Percentiles rank a stretch among this genome's conserved stretches.
These are phyloP conservation scores for Lachnellula cervina DNA, from an alignment of 2,329 filamentous ascomycete genomes.

Conservation along the genomic window DNA sequence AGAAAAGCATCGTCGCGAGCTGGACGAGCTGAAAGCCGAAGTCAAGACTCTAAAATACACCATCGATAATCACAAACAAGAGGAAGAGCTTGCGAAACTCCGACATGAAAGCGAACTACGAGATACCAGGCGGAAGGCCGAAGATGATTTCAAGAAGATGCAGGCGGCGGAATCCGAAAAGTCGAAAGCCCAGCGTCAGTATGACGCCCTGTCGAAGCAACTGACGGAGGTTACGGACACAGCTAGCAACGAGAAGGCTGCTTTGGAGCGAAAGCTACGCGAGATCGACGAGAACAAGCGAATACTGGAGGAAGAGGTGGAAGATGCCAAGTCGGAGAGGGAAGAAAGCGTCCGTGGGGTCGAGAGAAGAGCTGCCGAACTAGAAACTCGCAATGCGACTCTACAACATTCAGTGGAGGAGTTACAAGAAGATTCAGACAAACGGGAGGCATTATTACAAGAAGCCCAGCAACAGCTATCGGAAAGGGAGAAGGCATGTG, in stretches of 20 bases:
- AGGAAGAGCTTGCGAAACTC: conserved; percentile 73
- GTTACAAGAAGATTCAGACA: conserved; percentile 42
- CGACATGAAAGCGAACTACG: conserved; percentile 80
- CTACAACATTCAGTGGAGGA: conserved; percentile 51
- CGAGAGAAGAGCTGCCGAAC: conserved; percentile 55
- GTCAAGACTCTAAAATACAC: conserved; percentile 85
- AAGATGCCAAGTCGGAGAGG: conserved; percentile 60
- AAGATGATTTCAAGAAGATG: conserved; percentile 72
- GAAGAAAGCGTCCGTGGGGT: conserved; percentile 65
- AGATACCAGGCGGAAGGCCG: conserved; percentile 73
- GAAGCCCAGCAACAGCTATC: conserved; percentile 41
- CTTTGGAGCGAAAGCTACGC: conserved; percentile 63
- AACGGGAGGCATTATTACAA: conserved; percentile 28
- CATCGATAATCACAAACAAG: conserved; percentile 79
- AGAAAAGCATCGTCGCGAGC: conserved; percentile 25
- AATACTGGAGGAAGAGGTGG: conserved; percentile 71
- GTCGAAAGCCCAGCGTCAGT: conserved; percentile 44
- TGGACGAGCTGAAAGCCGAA: conserved; percentile 86
- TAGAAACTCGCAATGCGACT: conserved; percentile 55
- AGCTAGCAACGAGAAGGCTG: conserved; percentile 53
- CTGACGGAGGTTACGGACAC: conserved; percentile 47
- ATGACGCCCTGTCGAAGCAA: conserved; percentile 48
- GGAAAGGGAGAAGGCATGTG: conserved; percentile 66
- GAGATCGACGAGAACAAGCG: conserved; percentile 70
- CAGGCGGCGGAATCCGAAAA: conserved; percentile 55